phyloP scores from a whole-genome alignment of 2,329 filamentous ascomycete species.

The Diaporthe sp. region DNA sequence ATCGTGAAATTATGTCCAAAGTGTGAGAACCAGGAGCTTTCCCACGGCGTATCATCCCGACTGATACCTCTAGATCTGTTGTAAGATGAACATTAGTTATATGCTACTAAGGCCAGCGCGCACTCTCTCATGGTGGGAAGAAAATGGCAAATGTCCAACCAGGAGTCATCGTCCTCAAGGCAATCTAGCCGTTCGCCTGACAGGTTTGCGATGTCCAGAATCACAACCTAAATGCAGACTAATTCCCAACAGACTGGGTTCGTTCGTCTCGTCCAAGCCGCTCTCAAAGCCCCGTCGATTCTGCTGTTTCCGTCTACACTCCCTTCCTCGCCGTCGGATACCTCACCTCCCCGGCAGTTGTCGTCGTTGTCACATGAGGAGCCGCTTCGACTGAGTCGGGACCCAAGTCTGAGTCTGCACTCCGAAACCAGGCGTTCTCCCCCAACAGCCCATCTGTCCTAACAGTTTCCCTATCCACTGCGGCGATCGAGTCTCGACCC shows the following conservation, averaged over 20 bases:
- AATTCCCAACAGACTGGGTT: background rate
- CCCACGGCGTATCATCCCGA: background rate
- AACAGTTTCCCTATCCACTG: background rate
- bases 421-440: background rate
- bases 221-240: background rate
- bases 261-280: background rate
- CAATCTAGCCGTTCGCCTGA: background rate
- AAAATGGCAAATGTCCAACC: background rate
- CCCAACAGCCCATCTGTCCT: background rate
- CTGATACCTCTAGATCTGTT: background rate
- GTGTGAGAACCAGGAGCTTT: background rate
- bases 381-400: too few species aligned
- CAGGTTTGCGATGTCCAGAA: background rate
- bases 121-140: background rate
- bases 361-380: background rate
- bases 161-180: background rate
- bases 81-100: background rate
- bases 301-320: slow-evolving; percentile 35
- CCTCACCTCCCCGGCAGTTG: too few species aligned
- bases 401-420: background rate
- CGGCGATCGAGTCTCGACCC: too few species aligned
- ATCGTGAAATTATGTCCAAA: background rate
- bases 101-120: background rate
- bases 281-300: slow-evolving; percentile 32
- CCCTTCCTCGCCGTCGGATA: slow-evolving; percentile 23